Conservation (phyloP, 2,329 filamentous ascomycete genomes). For the Alternaria solani region DNA sequence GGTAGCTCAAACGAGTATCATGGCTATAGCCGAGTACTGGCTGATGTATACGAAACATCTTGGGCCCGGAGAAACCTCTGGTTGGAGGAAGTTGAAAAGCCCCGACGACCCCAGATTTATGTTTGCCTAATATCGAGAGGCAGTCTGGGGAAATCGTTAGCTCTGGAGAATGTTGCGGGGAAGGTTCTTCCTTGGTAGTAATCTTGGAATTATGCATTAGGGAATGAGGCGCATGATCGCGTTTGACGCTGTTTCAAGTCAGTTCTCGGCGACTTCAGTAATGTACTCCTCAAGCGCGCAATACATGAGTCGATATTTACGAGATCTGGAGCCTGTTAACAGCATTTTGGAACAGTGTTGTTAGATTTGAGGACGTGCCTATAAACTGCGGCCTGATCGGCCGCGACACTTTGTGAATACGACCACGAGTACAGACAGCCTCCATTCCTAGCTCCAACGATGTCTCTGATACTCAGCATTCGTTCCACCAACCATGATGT, state of each 20-base stretch:
- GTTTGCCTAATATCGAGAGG: not conserved
- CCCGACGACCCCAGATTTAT: constrained; percentile 3
- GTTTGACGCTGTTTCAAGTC: not conserved
- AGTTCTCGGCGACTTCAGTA: not conserved
- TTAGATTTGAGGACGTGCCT: not conserved
- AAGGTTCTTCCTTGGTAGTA: not conserved
- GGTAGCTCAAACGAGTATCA: not conserved
- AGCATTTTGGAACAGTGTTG: not conserved
- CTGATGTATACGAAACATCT: constrained; percentile 2
- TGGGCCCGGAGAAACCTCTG: constrained; percentile 21
- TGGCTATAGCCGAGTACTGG: not conserved
- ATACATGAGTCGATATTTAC: not conserved
- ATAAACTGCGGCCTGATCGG: not conserved
- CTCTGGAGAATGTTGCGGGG: not conserved
- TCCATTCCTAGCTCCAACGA: not conserved
- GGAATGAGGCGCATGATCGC: not conserved
- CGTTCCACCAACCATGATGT: constrained; percentile 15
- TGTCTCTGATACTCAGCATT: not conserved
- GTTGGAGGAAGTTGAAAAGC: constrained; percentile 26
- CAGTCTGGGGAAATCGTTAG: constrained; percentile 12
- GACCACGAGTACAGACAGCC: not conserved
- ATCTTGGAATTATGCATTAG: not conserved
- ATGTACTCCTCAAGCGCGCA: not conserved
- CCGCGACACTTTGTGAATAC: not conserved
- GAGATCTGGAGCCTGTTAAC: not conserved